Evolutionary conservation across 2,329 filamentous ascomycete species (phyloP).

Genomic region (Intubia oerlemansii): DNA sequence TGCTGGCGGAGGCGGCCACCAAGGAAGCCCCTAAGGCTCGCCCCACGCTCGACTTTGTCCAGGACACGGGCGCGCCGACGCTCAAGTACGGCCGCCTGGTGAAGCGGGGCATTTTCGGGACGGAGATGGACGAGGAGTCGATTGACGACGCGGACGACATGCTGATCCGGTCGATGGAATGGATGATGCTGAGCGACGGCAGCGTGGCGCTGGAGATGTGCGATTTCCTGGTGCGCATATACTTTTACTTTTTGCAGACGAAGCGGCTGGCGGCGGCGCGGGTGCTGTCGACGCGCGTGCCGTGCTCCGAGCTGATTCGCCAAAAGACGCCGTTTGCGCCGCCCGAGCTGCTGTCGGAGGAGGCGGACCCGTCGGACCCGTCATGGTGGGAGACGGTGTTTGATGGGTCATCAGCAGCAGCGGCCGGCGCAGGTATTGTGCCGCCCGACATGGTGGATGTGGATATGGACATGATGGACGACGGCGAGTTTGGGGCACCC

Average conservation of each 20-base stretch:
- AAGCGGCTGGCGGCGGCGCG: constrained; percentile 32
- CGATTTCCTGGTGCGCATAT: constrained; percentile 40
- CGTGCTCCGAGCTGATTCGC: constrained; percentile 25
- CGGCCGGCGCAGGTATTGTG: not conserved
- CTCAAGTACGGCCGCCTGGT: constrained; percentile 42
- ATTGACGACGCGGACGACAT: constrained; percentile 41
- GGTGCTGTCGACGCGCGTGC: constrained; percentile 26
- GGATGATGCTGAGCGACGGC: constrained; percentile 54
- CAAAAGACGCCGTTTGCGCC: constrained; percentile 15
- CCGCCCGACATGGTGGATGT: not conserved
- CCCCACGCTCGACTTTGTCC: constrained; percentile 9
- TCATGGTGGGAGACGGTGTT: constrained; percentile 16
- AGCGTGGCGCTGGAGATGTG: constrained; percentile 13
- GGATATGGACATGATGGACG: constrained; percentile 14
- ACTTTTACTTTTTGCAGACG: constrained; percentile 63
- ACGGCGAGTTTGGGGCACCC: constrained; percentile 7
- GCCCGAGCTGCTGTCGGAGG: constrained; percentile 12
- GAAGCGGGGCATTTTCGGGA: constrained; percentile 48
- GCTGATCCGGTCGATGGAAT: constrained; percentile 64
- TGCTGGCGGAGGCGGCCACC: constrained; percentile 26
- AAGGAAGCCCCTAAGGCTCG: not conserved
- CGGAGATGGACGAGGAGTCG: constrained; percentile 29
- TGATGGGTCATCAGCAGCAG: too few species aligned
- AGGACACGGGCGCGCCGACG: constrained; percentile 29
- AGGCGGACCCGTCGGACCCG: constrained; percentile 14